Evolutionary conservation across 768 basidiomycete genomes (phyloP).

Genomic region (Amanita exitialis): DNA sequence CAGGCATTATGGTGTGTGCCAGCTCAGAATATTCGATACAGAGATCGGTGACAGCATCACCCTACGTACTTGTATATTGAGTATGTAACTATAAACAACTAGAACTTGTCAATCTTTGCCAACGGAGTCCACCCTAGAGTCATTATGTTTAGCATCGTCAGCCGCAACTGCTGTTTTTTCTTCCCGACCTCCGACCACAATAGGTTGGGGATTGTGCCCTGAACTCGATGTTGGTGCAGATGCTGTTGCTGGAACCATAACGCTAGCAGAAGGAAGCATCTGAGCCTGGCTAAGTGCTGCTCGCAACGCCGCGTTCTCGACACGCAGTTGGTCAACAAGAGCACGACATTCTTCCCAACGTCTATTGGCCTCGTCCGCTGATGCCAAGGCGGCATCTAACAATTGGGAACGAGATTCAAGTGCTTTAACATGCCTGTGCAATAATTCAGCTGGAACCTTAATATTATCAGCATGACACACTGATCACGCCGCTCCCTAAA

Average conservation of each 20-base stretch:
- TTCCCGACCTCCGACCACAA: neutral
- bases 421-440: conserved; percentile 69
- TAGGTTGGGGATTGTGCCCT: neutral
- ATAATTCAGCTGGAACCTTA: conserved; percentile 3
- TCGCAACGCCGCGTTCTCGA: conserved; percentile 73
- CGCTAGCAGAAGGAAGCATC: conserved; percentile 21
- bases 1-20: neutral
- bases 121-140: neutral
- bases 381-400: conserved; percentile 76
- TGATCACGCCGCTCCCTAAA: conserved; percentile 87
- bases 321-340: conserved; percentile 77
- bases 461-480: conserved; percentile 34
- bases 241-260: neutral
- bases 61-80: conserved; percentile 1
- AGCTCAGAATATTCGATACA: neutral
- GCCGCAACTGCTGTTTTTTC: neutral
- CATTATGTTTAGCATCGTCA: neutral
- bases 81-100: neutral
- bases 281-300: conserved; percentile 51
- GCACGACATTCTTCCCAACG: conserved; percentile 89
- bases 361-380: conserved; percentile 80
- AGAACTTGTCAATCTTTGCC: neutral
- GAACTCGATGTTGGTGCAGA: neutral
- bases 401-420: conserved; percentile 81
- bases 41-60: neutral